Base-by-base conservation (phyloP, 495 filamentous ascomycete genomes). In the Friedmanniomyces endolithicus region DNA sequence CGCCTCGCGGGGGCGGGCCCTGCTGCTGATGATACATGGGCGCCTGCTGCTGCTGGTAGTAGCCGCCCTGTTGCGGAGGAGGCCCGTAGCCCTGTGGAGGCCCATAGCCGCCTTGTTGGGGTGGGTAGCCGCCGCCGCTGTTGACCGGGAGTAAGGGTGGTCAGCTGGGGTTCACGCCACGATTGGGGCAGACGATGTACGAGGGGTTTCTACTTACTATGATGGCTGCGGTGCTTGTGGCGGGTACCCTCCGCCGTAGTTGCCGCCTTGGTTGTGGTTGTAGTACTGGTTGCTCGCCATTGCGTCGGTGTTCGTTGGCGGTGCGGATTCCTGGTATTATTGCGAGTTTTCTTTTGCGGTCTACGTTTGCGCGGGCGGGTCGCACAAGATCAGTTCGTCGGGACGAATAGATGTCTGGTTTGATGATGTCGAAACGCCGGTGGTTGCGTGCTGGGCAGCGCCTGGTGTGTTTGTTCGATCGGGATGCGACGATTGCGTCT, bases 21-120 rank as follows among this genome's bases (percentile, higher is more conserved):
- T 41, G 37, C 12, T 78, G 77, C 66, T 80, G 77, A 62, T 82
- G 82, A 56, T 81, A 75, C 70, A 75, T 76, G 62, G 71, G 65
- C 19, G 55, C 40, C 35, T 60, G 58, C 22, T 11, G 54, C 4
- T 20, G 44, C 19, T 48, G 31, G 20, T 33, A 29, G n/a, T 54
- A 37, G 52, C 52, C 22, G 51, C 31, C 11, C 16, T 52, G 48
- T 52, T 55, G 57, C 14, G 50, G 50, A 8, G 50, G 50, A 3
- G 19, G 17, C 19, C 37, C 14, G 19, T 55, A 37, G 41, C 33
- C 27, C 14, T 35, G 33, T 8, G 33, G 33, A 8, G 11, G 24
- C 9, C 24, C 24, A n/a, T n/a, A n/a, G n/a, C n/a, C 27, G 27
- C 27, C 27, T 31, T 31, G 27, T 40, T 40, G 51, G 6, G 44